These are phyloP conservation scores for Quercus robur DNA, from an alignment of 306 rosid genomes.

Conservation along the genomic window DNA sequence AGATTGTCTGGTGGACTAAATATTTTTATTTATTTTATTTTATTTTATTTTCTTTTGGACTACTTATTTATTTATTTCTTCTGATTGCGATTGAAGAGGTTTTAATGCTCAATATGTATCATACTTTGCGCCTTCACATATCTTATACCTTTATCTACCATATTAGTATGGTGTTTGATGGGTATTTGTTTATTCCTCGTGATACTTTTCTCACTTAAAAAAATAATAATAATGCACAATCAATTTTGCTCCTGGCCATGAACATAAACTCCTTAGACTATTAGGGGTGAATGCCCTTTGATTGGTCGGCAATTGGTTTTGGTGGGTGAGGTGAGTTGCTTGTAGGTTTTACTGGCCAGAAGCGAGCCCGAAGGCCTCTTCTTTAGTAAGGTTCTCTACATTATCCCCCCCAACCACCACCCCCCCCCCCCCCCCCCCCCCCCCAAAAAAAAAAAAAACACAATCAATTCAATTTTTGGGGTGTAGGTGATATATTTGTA, in stretches of 20 bases:
- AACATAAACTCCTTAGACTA: too few relatives aligned
- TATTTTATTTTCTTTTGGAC: background rate
- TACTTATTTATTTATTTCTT: background rate
- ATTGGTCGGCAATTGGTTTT: too few relatives aligned
- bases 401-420: accelerated
- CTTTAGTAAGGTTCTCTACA: too few relatives aligned
- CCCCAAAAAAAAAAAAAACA: too few relatives aligned
- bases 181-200: background rate
- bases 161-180: background rate
- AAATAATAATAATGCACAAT: background rate
- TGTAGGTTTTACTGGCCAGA: too few relatives aligned
- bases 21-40: too few relatives aligned
- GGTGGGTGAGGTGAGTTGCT: too few relatives aligned
- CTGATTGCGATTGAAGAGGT: background rate
- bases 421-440: too few relatives aligned
- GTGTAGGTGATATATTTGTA: background rate
- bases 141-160: background rate
- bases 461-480: conserved; percentile 4
- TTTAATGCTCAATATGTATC: background rate
- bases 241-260: background rate
- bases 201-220: background rate
- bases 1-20: background rate
- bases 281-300: too few relatives aligned
- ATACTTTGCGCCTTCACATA: background rate
- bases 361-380: too few relatives aligned